Evolutionary conservation across 805 yeast species (phyloP), one percentile per base, ranked within the genome.

Genomic region (Komagataella pseudopastoris): DNA sequence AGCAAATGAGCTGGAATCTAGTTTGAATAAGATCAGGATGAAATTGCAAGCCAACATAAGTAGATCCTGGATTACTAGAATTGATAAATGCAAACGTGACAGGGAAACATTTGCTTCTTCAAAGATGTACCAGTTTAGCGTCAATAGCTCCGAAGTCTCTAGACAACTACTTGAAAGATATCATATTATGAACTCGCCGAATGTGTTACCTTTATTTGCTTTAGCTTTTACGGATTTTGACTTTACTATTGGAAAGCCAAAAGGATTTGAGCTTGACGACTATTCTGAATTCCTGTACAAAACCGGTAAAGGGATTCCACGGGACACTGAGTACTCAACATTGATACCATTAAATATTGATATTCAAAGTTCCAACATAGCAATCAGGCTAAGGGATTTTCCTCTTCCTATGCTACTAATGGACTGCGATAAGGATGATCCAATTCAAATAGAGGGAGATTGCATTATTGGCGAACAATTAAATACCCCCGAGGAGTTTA

Each of bases 261-360:
- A 65, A 0, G 39, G 39, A 5, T 76, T 75, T 59, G 39, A 30
- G 39, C 39, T 30, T 30, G 72, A 69, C 2, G 66, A 74, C 2
- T 62, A 86, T 6, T 75, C 85, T 1, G 65, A 78, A n/a, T 90
- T 80, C 61, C 61, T 90, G 23, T 64, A 82, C 60, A 75, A 79
- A 4, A 70, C 85, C 6, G 98, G 97, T 2, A 89, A 88, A 61
- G 95, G 93, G 0, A 76, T 84, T 10, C 97, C 98, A 0, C 60
- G 61, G 50, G 88, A 84, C 52, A 78, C 88, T 0, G 60, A 71
- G 50, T 90, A 79, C 63, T 80, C 93, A 0, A 70, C 86, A 16
- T 61, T 83, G 61, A 59, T 89, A 1, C 97, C 97, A 0, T 58
- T 81, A 51, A 69, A 69, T 62, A 47, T 85, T 14, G 78, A 81